These are phyloP conservation scores for Blastocystis sp. DNA, from an alignment of 352 stramenopile genomes.

Conservation along the genomic window DNA sequence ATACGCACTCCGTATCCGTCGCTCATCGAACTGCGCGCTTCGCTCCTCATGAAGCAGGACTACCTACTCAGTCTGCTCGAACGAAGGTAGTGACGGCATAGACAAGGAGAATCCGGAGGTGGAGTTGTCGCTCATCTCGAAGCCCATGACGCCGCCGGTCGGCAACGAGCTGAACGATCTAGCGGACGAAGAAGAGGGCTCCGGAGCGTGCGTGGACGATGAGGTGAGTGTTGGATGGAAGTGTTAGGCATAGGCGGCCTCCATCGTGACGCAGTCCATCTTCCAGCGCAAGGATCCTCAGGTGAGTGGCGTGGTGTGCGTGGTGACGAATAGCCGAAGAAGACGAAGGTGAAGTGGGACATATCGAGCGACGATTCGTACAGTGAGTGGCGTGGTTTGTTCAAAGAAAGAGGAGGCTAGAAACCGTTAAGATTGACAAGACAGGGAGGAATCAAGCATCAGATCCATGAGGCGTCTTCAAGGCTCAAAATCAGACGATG, in stretches of 20 bases:
- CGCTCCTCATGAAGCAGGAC: constrained; percentile 17
- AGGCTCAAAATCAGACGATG: background rate
- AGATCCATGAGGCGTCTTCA: background rate
- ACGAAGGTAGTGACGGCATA: too few species aligned
- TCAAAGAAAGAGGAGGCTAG: background rate
- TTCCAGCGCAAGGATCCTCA: background rate
- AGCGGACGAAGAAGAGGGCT: constrained; percentile 29
- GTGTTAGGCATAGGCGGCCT: background rate
- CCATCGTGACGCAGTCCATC: constrained; percentile 52
- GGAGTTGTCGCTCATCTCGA: background rate
- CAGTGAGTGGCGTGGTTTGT: constrained; percentile 5
- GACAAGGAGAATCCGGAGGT: background rate
- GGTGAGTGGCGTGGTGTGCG: background rate
- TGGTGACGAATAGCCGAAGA: background rate
- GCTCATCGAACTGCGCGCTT: constrained; percentile 20
- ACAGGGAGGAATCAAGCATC: background rate
- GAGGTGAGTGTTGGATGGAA: background rate
- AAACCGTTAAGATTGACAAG: background rate
- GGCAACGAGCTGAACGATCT: constrained; percentile 57
- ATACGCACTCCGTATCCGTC: constrained; percentile 29
- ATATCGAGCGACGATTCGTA: constrained; percentile 30
- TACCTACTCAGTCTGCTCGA: background rate
- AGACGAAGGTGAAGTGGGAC: constrained; percentile 53
- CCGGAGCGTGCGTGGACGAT: background rate
- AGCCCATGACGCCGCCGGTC: background rate